Conservation (phyloP, 2,329 filamentous ascomycete species). For the Paecilomyces variotii region DNA sequence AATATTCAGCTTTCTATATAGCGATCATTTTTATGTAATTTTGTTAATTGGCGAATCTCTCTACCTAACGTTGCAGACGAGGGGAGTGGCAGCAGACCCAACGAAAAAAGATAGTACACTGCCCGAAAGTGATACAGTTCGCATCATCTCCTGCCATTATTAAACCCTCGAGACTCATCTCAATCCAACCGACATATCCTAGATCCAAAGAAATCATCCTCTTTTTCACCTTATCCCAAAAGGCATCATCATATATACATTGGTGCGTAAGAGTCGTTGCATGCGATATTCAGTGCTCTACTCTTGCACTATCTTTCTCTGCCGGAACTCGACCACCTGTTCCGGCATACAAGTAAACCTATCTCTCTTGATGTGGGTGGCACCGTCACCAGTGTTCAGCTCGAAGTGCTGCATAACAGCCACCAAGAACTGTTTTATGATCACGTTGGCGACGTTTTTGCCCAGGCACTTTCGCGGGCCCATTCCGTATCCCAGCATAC, state of each 20-base stretch:
- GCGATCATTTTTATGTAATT: not conserved
- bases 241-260: no score
- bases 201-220: no score
- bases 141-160: no score
- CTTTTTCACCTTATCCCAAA: no score
- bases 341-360: not conserved
- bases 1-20: not conserved
- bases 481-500: conserved; percentile 1
- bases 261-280: not conserved
- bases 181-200: no score
- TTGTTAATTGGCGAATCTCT: not conserved
- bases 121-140: no score
- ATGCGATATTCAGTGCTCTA: not conserved
- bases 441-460: conserved; percentile 4
- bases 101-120: not conserved
- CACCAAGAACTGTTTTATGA: not conserved
- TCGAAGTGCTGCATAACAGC: not conserved
- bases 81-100: not conserved
- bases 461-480: conserved; percentile 2
- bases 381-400: not conserved
- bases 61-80: no score
- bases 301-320: not conserved
- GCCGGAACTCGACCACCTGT: not conserved
- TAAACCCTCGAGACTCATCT: no score
- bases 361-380: not conserved